Conservation (phyloP, 225 moss, liverwort and hornwort species). For the Bryum argenteum region DNA sequence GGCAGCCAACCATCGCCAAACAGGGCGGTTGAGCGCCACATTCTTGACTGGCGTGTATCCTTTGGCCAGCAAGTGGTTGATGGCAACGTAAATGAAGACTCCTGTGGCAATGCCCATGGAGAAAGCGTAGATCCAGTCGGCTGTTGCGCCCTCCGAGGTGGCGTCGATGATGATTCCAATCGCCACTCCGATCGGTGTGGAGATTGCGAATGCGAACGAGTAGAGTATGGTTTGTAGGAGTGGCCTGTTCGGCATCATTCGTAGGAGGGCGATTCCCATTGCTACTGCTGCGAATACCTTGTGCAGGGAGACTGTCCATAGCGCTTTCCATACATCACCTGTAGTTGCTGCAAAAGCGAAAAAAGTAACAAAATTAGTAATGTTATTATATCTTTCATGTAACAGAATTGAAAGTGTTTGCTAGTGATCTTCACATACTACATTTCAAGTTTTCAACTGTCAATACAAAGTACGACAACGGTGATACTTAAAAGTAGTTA, state of each 20-base stretch:
- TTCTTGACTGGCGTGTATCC: conserved; percentile 38
- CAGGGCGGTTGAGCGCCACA: conserved; percentile 34
- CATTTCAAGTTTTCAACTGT: too few relatives aligned
- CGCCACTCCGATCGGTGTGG: conserved; percentile 59
- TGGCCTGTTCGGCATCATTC: conserved; percentile 55
- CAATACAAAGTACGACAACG: too few relatives aligned
- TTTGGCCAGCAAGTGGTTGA: conserved; percentile 62
- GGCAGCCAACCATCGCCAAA: conserved; percentile 42
- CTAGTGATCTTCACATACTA: too few relatives aligned
- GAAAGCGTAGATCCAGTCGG: conserved; percentile 64
- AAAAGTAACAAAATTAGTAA: background rate
- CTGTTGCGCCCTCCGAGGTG: conserved; percentile 39
- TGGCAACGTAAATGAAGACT: conserved; percentile 65
- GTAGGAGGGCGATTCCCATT: conserved; percentile 67
- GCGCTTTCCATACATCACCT: conserved; percentile 58
- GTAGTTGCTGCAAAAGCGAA: conserved; percentile 40
- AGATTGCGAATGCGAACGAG: conserved; percentile 63
- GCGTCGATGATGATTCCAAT: conserved; percentile 71
- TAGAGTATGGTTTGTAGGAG: conserved; percentile 48
- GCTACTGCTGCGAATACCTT: conserved; percentile 63
- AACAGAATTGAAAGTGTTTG: too few relatives aligned
- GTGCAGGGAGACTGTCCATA: conserved; percentile 59
- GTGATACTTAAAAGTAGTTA: too few relatives aligned
- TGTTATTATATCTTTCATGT: too few relatives aligned
- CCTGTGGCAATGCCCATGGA: conserved; percentile 57